Evolutionary conservation across 2,329 filamentous ascomycete genomes (phyloP).

Genomic region (Cytospora paraplurivora): DNA sequence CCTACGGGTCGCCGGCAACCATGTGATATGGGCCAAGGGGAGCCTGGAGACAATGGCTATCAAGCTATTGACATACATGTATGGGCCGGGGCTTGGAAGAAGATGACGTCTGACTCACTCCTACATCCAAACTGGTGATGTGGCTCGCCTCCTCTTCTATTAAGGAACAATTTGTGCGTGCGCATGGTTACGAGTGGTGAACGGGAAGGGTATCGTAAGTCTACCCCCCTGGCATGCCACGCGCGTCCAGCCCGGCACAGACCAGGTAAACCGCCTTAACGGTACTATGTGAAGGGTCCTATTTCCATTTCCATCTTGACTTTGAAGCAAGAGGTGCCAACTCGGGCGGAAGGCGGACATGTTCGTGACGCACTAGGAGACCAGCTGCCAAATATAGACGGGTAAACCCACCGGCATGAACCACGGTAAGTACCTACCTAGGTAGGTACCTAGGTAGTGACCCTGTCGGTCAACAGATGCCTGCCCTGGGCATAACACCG

Average conservation of each 20-base stretch:
- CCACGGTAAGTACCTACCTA: not conserved
- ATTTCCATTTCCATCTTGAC: not conserved
- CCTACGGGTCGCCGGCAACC: too few relatives aligned
- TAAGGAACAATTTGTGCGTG: not conserved
- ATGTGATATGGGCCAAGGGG: too few relatives aligned
- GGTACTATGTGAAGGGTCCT: too few relatives aligned
- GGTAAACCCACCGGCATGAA: not conserved
- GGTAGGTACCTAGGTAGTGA: not conserved
- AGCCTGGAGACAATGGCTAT: too few relatives aligned
- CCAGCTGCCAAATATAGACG: not conserved
- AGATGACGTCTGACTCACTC: not conserved
- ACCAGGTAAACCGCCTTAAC: conserved; percentile 5
- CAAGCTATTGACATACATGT: not conserved
- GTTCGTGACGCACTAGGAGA: not conserved
- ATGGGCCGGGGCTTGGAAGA: not conserved
- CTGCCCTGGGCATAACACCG: too few relatives aligned
- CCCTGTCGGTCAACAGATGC: too few relatives aligned
- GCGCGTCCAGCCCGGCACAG: conserved; percentile 8
- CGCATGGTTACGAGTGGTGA: not conserved
- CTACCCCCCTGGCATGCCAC: not conserved
- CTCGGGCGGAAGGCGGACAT: not conserved
- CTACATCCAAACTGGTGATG: not conserved
- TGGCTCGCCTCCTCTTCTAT: not conserved
- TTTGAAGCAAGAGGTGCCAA: not conserved
- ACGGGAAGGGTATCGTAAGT: not conserved